Base-by-base conservation (phyloP, 306 rosid genomes). In the Cucurbita argyrosperma region DNA sequence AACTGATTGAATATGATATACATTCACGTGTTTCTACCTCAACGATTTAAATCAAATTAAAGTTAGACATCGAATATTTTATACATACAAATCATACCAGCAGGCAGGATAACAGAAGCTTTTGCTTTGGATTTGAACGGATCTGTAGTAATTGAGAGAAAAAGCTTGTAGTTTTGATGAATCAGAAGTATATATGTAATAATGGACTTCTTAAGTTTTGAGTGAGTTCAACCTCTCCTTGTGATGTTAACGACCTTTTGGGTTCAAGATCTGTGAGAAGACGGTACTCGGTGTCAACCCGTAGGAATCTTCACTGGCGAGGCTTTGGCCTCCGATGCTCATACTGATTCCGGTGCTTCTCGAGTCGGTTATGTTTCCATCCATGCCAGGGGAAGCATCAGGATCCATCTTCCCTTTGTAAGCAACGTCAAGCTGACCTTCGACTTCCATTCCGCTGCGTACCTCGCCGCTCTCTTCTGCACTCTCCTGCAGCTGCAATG, bases 181-280 rank as follows among this genome's bases (percentile, higher is more conserved):
- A 21, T 45, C 39, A 46, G 12, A 67, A 46, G n/a, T 45, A 67
- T 67, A 7, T 0, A 66, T 46, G 56, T 67, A 23, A 23, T 60
- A 13, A 10, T 6, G 42, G 56, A 55, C 56, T 46, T 67, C 23
- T 56, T 46, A 42, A 23, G 53, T 46, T 30, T 30, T 26, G 56
- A 14, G 13, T 69, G 58, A 68, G 58, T 40, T 26, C 56, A 19
- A 67, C 76, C 19, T 19, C 52, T 54, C 40, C 54, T 18, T 56
- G 16, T 23, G 19, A n/a, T 51, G 84, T 88, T 72, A 95, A 82
- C 99, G 99, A 47, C 99, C 99, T 82, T 95, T 95, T 1, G 99
- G 99, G 86, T 95, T 89, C 97, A 95, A 91, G 86, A 95, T 95
- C 84, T 95, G 99, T 23, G 99, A 95, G 81, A 95, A 95, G 16